Evolutionary conservation across 805 yeast species (phyloP).

Genomic region (Candida palmyrensis): DNA sequence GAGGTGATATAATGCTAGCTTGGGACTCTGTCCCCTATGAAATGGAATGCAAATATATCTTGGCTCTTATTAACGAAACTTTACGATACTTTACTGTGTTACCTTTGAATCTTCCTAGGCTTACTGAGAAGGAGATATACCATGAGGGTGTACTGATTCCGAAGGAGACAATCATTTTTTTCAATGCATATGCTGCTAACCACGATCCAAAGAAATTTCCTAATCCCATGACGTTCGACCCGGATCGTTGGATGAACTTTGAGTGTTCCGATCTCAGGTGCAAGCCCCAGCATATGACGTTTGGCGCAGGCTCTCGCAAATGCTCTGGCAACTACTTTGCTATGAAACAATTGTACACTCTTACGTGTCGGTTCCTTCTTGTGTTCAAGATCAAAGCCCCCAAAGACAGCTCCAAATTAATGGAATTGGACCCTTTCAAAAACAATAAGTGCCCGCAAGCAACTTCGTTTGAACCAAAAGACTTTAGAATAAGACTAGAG

Average conservation of each 20-base stretch:
- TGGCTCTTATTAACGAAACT: constrained; percentile 60
- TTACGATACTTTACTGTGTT: constrained; percentile 59
- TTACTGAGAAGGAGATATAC: constrained; percentile 46
- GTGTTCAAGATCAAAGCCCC: constrained; percentile 48
- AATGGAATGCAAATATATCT: constrained; percentile 42
- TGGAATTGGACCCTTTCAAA: constrained; percentile 48
- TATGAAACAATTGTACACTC: constrained; percentile 55
- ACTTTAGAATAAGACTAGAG: constrained; percentile 24
- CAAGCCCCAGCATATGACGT: constrained; percentile 42
- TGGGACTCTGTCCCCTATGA: constrained; percentile 24
- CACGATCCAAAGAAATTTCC: constrained; percentile 47
- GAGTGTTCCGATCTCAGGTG: constrained; percentile 11
- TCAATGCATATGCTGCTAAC: constrained; percentile 70
- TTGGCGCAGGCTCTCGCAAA: constrained; percentile 70
- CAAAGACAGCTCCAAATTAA: constrained; percentile 15
- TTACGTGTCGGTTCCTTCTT: constrained; percentile 49
- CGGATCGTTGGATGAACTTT: constrained; percentile 46
- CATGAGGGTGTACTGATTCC: constrained; percentile 45
- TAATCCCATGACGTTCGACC: constrained; percentile 44
- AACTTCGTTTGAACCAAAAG: constrained; percentile 58
- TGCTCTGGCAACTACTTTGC: constrained; percentile 70
- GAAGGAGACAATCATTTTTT: constrained; percentile 46
- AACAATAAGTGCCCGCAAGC: constrained; percentile 50
- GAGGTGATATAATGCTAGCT: constrained; percentile 24
- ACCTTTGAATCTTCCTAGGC: constrained; percentile 63